phyloP scores from a whole-genome alignment of 164 flowering plant species.

The Pachysandra terminalis region DNA sequence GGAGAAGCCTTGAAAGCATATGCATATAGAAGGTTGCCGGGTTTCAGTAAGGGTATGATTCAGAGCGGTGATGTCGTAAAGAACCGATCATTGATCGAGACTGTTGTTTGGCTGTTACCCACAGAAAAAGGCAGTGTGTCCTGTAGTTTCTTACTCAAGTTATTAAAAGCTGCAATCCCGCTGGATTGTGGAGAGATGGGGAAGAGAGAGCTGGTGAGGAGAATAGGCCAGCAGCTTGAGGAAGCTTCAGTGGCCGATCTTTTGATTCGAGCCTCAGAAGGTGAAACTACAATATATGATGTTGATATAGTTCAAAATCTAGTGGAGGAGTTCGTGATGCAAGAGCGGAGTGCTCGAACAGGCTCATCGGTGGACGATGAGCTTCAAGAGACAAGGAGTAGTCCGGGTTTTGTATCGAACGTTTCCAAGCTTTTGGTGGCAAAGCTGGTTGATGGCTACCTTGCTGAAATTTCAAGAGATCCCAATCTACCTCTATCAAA shows the following conservation, averaged over 20 bases:
- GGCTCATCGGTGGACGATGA: slow-evolving; percentile 27
- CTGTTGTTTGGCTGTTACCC: slow-evolving; percentile 55
- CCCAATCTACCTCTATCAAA: slow-evolving; percentile 46
- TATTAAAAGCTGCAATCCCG: slow-evolving; percentile 44
- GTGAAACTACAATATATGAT: slow-evolving; percentile 39
- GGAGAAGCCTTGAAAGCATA: slow-evolving; percentile 71
- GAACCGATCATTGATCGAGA: slow-evolving; percentile 49
- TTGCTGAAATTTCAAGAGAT: slow-evolving; percentile 69
- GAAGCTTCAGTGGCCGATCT: slow-evolving; percentile 65
- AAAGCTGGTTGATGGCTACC: slow-evolving; percentile 66
- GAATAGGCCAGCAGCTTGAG: slow-evolving; percentile 54
- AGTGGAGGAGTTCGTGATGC: slow-evolving; percentile 48
- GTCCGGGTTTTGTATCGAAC: slow-evolving; percentile 30
- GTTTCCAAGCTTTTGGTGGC: slow-evolving; percentile 52
- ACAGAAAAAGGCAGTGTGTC: slow-evolving; percentile 44
- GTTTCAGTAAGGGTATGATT: slow-evolving; percentile 44
- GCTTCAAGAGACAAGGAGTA: slow-evolving; percentile 38
- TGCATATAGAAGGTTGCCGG: slow-evolving; percentile 50
- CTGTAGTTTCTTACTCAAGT: slow-evolving; percentile 54
- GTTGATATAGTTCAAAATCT: slow-evolving; percentile 45
- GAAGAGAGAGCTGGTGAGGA: slow-evolving; percentile 35
- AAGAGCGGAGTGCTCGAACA: slow-evolving; percentile 24
- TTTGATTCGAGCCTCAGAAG: slow-evolving; percentile 37
- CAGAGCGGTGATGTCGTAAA: slow-evolving; percentile 44
- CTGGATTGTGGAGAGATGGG: slow-evolving; percentile 51